Conservation (phyloP, 148 eudicot genomes). For the Amaranthus palmeri region DNA sequence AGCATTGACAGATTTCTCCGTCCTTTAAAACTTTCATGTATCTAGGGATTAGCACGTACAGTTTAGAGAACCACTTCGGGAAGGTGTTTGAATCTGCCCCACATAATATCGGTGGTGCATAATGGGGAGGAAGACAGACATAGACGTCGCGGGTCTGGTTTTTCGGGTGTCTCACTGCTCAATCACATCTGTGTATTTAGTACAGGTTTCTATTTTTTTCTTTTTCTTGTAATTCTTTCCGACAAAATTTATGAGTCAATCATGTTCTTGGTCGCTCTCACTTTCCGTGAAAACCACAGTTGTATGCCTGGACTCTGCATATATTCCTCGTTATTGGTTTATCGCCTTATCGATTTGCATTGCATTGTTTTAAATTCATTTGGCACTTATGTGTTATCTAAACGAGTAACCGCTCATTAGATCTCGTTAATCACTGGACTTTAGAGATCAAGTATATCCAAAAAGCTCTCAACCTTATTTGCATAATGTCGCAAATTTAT, state of each 20-base stretch:
- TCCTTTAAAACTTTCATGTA: conserved; percentile 19
- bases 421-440: too few relatives aligned
- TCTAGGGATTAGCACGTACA: conserved; percentile 28
- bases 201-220: conserved; percentile 9
- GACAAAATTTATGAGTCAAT: conserved; percentile 18
- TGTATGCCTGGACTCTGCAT: conserved; percentile 5
- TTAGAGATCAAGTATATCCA: too few relatives aligned
- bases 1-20: conserved; percentile 9
- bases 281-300: neutral
- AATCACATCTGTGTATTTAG: conserved; percentile 16
- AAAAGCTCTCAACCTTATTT: too few relatives aligned
- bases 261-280: conserved; percentile 8
- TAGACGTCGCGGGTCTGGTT: conserved; percentile 9
- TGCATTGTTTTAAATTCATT: neutral
- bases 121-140: conserved; percentile 3
- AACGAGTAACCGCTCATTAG: neutral
- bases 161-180: conserved; percentile 12
- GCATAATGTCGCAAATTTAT: too few relatives aligned
- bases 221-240: neutral
- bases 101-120: neutral
- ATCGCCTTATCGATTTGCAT: neutral
- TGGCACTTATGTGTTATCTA: neutral
- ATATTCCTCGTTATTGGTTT: conserved; percentile 9
- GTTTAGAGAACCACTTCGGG: conserved; percentile 22
- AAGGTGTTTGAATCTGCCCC: conserved; percentile 17